Conservation (phyloP, 495 filamentous ascomycete genomes). For the Penicillium odoratum region DNA sequence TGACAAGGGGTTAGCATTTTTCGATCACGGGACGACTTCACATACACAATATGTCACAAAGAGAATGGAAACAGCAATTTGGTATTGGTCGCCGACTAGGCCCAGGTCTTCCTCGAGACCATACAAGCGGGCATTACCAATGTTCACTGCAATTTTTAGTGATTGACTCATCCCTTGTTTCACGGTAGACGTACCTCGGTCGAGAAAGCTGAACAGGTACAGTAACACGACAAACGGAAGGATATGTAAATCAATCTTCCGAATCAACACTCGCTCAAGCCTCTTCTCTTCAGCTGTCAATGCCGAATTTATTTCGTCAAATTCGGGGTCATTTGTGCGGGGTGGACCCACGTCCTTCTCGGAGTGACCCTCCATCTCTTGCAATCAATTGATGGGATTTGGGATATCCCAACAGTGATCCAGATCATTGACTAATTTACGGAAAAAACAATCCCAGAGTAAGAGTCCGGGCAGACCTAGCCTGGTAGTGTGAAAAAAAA, state of each 20-base stretch:
- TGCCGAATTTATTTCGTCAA: conserved; percentile 19
- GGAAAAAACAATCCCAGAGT: neutral
- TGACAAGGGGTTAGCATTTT: conserved; percentile 11
- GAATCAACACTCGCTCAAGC: conserved; percentile 46
- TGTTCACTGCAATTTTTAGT: conserved; percentile 56
- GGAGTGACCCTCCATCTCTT: neutral
- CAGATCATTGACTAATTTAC: neutral
- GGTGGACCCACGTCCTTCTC: conserved; percentile 3
- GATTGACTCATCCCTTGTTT: conserved; percentile 10
- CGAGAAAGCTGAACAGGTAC: conserved; percentile 68
- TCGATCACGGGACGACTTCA: neutral
- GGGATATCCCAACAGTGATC: neutral
- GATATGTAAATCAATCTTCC: conserved; percentile 60
- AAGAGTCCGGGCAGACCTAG: too few species aligned
- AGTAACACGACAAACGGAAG: conserved; percentile 61
- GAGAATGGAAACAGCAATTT: conserved; percentile 67
- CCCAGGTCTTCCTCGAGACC: conserved; percentile 65
- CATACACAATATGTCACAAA: conserved; percentile 68
- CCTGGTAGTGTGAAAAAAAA: conserved; percentile 1
- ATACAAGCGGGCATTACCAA: conserved; percentile 74
- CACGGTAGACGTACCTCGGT: conserved; percentile 43
- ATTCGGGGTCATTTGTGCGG: conserved; percentile 3
- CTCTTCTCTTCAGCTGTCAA: conserved; percentile 36
- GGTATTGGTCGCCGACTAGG: conserved; percentile 62
- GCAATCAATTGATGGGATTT: neutral